Evolutionary conservation across 1,284 basidiomycete genomes (phyloP).

Genomic region (Ganoderma sp.): DNA sequence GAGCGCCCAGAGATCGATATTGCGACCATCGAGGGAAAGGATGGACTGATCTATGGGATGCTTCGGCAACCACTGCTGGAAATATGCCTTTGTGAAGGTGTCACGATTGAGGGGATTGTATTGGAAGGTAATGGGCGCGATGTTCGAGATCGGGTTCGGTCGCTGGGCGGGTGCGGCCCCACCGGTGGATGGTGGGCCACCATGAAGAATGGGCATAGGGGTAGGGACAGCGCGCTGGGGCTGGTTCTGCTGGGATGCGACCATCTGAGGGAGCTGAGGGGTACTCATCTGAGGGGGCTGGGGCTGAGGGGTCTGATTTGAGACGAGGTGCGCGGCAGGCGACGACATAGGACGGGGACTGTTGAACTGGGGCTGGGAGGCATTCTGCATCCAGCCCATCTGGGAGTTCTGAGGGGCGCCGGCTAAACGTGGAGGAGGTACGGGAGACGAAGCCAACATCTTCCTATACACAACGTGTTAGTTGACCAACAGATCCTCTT

Average conservation of each 20-base stretch:
- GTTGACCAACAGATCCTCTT: neutral
- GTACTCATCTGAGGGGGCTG: slow-evolving; percentile 27
- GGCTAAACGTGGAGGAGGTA: slow-evolving; percentile 23
- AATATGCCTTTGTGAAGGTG: slow-evolving; percentile 58
- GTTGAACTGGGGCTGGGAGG: slow-evolving; percentile 22
- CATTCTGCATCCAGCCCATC: slow-evolving; percentile 29
- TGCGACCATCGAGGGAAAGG: slow-evolving; percentile 54
- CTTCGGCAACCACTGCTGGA: slow-evolving; percentile 52
- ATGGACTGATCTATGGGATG: slow-evolving; percentile 49
- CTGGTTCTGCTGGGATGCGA: slow-evolving; percentile 23
- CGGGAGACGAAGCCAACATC: slow-evolving; percentile 20
- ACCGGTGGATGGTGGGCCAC: slow-evolving; percentile 16
- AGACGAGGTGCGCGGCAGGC: slow-evolving; percentile 10
- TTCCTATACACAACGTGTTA: slow-evolving; percentile 17
- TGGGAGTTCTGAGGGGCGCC: slow-evolving; percentile 19
- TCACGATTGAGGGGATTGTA: slow-evolving; percentile 43
- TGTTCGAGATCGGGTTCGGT: slow-evolving; percentile 17
- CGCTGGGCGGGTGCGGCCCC: slow-evolving; percentile 22
- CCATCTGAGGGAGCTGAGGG: slow-evolving; percentile 30
- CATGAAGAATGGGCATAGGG: slow-evolving; percentile 23
- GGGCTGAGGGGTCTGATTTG: slow-evolving; percentile 23
- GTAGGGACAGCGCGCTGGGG: slow-evolving; percentile 25
- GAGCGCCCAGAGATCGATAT: slow-evolving; percentile 61
- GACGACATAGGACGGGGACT: slow-evolving; percentile 21
- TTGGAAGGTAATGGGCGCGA: slow-evolving; percentile 4